Conservation (phyloP, 331 rosid species). For the Prunus yedoensis region DNA sequence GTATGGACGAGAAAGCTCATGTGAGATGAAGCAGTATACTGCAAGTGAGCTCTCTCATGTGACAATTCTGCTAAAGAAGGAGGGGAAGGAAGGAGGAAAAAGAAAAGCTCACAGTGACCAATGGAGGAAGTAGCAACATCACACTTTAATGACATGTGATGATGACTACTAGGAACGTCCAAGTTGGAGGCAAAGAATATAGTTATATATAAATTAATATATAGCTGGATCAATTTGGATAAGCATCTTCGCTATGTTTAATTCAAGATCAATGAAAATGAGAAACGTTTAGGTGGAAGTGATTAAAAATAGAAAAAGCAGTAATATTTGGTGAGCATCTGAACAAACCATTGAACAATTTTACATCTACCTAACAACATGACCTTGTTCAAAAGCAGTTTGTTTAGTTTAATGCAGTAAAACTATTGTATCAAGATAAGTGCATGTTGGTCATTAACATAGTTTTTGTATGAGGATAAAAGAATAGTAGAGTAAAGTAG, state of each 20-base stretch:
- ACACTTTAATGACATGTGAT: conserved; percentile 35
- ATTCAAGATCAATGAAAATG: conserved; percentile 12
- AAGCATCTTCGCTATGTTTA: conserved; percentile 6
- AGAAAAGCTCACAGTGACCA: conserved; percentile 23
- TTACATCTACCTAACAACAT: background rate
- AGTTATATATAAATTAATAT: background rate
- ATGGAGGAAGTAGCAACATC: conserved; percentile 23
- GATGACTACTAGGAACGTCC: conserved; percentile 40
- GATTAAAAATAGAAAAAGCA: conserved; percentile 10
- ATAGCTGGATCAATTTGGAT: conserved; percentile 16
- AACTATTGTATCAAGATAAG: background rate
- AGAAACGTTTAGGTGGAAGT: conserved; percentile 29
- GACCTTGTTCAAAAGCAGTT: background rate
- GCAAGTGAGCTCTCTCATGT: conserved; percentile 7
- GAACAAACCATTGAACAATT: conserved; percentile 5
- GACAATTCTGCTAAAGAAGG: background rate
- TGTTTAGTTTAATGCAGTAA: background rate
- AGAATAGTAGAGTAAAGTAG: background rate
- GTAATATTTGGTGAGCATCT: conserved; percentile 45
- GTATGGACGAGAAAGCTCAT: conserved; percentile 22
- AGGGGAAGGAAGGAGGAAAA: conserved; percentile 1
- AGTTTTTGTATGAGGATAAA: background rate
- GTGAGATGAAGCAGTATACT: conserved; percentile 15
- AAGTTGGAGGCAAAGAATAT: conserved; percentile 40
- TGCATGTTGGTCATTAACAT: conserved; percentile 8